Evolutionary conservation across 345 rosid species (phyloP).

Genomic region (Hibiscus syriacus): DNA sequence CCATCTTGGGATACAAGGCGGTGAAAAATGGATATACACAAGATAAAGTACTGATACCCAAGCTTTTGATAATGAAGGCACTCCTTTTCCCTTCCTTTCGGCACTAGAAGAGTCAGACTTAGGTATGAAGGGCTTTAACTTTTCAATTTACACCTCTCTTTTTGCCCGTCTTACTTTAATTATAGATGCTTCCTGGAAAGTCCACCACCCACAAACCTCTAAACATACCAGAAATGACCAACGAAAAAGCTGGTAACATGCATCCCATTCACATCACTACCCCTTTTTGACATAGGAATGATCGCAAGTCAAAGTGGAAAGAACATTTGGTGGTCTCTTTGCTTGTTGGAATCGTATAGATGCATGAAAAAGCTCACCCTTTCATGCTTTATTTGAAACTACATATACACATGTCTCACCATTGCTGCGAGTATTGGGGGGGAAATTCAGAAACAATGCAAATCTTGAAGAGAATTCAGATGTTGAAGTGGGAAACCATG

Average conservation of each 20-base stretch:
- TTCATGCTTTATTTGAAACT: constrained; percentile 3
- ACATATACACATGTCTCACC: background rate
- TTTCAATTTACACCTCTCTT: background rate
- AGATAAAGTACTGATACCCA: background rate
- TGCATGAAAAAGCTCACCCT: background rate
- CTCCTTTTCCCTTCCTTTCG: background rate
- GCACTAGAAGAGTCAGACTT: background rate
- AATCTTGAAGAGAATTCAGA: constrained; percentile 25
- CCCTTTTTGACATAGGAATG: constrained; percentile 1
- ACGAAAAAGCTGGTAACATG: background rate
- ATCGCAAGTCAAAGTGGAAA: constrained; percentile 1
- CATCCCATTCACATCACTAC: too few relatives aligned
- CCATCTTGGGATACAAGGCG: too few relatives aligned
- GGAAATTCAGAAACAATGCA: constrained; percentile 18
- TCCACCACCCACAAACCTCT: background rate
- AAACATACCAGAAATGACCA: background rate
- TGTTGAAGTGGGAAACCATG: constrained; percentile 18
- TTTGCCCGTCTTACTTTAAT: background rate
- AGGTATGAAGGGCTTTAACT: background rate
- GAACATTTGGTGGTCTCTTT: background rate
- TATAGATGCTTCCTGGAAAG: constrained; percentile 3
- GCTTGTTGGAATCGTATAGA: background rate
- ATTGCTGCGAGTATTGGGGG: background rate
- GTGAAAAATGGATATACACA: too few relatives aligned
- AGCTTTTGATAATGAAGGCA: background rate